Evolutionary conservation across 345 rosid species (phyloP), one percentile per base, ranked within the genome.

Genomic region (Ricinus communis): DNA sequence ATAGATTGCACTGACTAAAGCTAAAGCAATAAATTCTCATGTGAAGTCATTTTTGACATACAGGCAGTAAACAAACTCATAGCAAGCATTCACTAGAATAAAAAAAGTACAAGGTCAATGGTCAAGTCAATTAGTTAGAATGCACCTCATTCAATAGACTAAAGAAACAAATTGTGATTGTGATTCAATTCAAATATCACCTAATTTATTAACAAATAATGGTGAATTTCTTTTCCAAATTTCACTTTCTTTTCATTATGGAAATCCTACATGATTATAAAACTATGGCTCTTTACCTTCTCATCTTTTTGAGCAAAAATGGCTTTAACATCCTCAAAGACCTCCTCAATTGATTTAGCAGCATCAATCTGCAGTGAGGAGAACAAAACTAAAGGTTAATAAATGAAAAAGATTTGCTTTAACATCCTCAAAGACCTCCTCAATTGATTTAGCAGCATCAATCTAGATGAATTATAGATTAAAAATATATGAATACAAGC

Each of bases 221-320:
- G 4, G 31, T 46, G 6, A 22, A 61, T 54, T 71, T 47, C 45
- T 43, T 63, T 49, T 52, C 49, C 24, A 30, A 63, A 27, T 69
- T 33, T 49, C 33, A 51, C 31, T 57, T 49, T 57, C 56, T 11
- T 22, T 43, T 18, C 56, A 50, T 38, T 65, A 56, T 21, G 31
- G 45, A 66, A 22, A 43, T 15, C 66, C 66, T 62, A 46, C 40
- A 75, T 22, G 38, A 55, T n/a, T 36, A 38, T 33, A 72, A 78
- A 62, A 19, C 19, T 5, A 60, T 27, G 50, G 13, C 16, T n/a
- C 66, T 74, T 70, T 81, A 78, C 88, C 85, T 86, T 80, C 31
- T 80, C 87, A 74, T 76, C 78, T 74, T 85, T 79, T 50, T 80
- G 68, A 59, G 84, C 62, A 65, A 77, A 62, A 62, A 72, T 46